Percentiles rank a stretch among this genome's conserved stretches.
Evolutionary conservation across 148 eudicot genomes (phyloP).

Genomic region (Spergularia bocconei): DNA sequence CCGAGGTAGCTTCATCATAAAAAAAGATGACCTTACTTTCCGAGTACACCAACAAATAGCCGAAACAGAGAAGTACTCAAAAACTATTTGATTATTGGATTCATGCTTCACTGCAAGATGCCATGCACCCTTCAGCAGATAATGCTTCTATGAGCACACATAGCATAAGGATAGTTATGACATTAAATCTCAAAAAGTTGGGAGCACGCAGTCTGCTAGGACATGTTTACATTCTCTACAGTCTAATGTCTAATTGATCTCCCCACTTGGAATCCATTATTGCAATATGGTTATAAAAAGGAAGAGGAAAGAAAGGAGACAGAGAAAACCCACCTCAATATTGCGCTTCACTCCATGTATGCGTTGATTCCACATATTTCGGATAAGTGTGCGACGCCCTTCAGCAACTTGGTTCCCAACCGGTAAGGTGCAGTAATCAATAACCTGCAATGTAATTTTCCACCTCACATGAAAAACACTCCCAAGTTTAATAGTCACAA

Average conservation of each 20-base stretch:
- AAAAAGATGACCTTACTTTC: too few species aligned
- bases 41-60: too few species aligned
- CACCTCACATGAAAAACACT: neutral
- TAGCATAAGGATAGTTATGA: too few species aligned
- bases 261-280: neutral
- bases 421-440: constrained; percentile 90
- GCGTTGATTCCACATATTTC: constrained; percentile 98
- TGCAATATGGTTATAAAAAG: neutral
- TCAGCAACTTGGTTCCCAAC: constrained; percentile 75
- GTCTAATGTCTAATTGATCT: neutral
- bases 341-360: constrained; percentile 89
- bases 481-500: neutral
- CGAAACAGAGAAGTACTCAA: too few species aligned
- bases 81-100: too few species aligned
- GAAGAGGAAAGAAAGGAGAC: neutral
- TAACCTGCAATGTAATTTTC: constrained; percentile 49
- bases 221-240: neutral
- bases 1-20: too few species aligned
- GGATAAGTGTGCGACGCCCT: constrained; percentile 82
- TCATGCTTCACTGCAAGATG: too few species aligned
- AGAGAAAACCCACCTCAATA: constrained; percentile 61
- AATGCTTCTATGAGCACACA: too few species aligned
- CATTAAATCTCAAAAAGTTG: too few species aligned
- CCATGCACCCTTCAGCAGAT: too few species aligned
- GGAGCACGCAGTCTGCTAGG: neutral